Evolutionary conservation across 192 early-diverging fungal species (phyloP), one percentile per base, ranked within the genome.

Genomic region (Lobulomyces angularis): DNA sequence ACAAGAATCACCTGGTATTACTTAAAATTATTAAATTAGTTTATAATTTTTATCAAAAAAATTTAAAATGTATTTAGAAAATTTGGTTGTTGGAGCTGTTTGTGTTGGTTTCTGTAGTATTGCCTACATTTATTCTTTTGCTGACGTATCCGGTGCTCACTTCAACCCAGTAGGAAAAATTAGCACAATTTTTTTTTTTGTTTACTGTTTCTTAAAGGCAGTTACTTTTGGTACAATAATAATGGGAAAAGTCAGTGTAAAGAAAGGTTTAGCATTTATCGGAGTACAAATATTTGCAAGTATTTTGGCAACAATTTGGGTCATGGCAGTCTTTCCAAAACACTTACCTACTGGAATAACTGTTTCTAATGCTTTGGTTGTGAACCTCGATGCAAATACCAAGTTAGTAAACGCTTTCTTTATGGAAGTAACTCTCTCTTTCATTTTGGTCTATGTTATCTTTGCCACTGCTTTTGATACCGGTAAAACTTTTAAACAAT

Each of bases 111-210:
- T 77, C 18, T 40, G 30, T 12, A 26, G 45, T 8, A 64, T 77
- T 32, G 74, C 74, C 0, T 40, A 73, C 8, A 74, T 77, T 34
- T 77, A 77, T 51, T 70, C 69, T 5, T 77, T 77, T 64, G 74
- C 74, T 17, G 74, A 77, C 54, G 74, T 77, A 8, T 70, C 67
- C 17, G 74, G 74, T 40, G 74, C 74, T 5, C 74, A 77, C 40
- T 77, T 77, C 51, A 77, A 77, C 55, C 74, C 74, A 19, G 74
- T n/a, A n/a, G n/a, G n/a, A n/a, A n/a, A n/a, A n/a, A n/a, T n/a
- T n/a, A n/a, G n/a, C n/a, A n/a, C n/a, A n/a, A n/a, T n/a, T n/a
- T n/a, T n/a, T n/a, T n/a, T n/a, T n/a, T n/a, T n/a, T n/a, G n/a
- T 18, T 26, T 25, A 43, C n/a, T 32, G 31, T 11, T 32, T 16